Evolutionary conservation across 768 basidiomycete genomes (phyloP), one percentile per base, ranked within the genome.

Genomic region (Pleurotus pulmonarius): DNA sequence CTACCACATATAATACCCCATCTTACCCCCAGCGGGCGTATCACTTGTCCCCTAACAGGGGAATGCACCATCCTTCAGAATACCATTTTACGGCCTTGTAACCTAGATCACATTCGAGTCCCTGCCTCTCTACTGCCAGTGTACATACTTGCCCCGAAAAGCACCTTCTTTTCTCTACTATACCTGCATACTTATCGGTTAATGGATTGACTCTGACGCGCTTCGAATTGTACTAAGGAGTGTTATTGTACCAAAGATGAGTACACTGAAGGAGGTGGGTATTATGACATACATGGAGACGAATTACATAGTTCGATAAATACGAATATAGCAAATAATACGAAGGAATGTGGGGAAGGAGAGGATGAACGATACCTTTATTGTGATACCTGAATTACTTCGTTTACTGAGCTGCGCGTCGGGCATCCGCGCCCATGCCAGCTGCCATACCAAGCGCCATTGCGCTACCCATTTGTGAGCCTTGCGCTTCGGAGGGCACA

Each of bases 401-500:
- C 40, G 25, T 25, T 41, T 39, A 39, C 15, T 39, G 20, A 11
- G 8, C 29, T 29, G 56, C 60, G 12, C 49, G 59, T 44, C 64
- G 61, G 40, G 65, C 68, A 61, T 74, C 70, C 45, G 73, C 68
- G 3, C 86, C 87, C 75, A 90, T 73, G 0, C 80, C 79, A 11
- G 86, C 82, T 41, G 87, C 86, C 83, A 90, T 80, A n/a, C 88
- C 87, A 22, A 80, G 59, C 1, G 84, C 79, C 82, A 88, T 81
- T 16, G 83, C 75, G 60, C 73, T 75, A 5, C 82, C 83, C 78
- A 87, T 78, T 56, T 82, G 81, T 16, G 72, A 70, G 4, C 83
- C 85, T 15, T 78, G 65, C 11, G 77, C 79, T 7, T 89, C 87
- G 0, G 78, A 71, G n/a, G 88, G 86, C 3, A 82, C 86, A 66